Evolutionary conservation across 441 rosid genomes (phyloP).

Genomic region (Syzygium malaccense): DNA sequence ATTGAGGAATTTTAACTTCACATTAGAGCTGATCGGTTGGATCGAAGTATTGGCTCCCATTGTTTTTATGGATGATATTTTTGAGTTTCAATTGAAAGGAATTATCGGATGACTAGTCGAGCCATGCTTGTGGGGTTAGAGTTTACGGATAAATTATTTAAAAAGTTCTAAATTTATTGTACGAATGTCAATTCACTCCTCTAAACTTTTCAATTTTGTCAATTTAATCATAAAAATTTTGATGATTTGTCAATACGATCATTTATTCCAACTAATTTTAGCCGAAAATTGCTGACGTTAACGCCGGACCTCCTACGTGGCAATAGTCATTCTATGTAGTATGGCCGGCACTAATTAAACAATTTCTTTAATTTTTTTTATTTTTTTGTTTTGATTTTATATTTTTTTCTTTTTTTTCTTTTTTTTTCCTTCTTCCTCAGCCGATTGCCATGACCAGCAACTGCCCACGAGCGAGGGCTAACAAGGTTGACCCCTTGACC

Average conservation of each 20-base stretch:
- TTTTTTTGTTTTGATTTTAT: too few relatives aligned
- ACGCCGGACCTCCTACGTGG: rapidly evolving
- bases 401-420: too few relatives aligned
- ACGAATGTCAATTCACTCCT: neutral
- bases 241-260: neutral
- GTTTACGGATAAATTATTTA: neutral
- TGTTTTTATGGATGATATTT: neutral
- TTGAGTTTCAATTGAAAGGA: neutral
- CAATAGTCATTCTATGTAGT: neutral
- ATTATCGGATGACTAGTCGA: neutral
- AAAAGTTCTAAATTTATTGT: neutral
- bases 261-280: neutral
- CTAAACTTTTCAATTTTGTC: neutral
- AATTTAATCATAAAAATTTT: rapidly evolving
- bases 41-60: neutral
- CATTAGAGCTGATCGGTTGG: neutral
- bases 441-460: neutral
- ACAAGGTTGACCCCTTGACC: neutral
- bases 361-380: neutral
- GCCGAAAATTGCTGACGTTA: rapidly evolving
- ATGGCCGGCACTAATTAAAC: rapidly evolving
- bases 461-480: neutral
- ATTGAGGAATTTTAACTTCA: neutral
- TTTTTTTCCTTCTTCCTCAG: neutral
- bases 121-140: neutral